These are phyloP conservation scores for Huntiella moniliformis DNA, from an alignment of 2,329 filamentous ascomycete species.

Conservation along the genomic window DNA sequence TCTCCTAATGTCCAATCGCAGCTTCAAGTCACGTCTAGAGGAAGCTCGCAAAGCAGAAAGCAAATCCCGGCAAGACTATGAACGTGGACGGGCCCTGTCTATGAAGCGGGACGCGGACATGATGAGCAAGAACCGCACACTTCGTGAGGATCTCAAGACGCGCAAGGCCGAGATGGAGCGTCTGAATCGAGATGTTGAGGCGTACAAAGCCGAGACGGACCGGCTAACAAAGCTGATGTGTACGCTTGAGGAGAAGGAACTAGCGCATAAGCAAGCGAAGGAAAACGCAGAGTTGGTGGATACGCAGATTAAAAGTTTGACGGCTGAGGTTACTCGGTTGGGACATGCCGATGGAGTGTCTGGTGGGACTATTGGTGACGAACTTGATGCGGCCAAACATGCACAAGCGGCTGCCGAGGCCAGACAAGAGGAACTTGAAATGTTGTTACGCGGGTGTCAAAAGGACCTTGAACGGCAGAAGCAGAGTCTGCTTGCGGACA, in stretches of 20 bases:
- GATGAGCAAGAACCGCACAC: slow-evolving; percentile 41
- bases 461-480: slow-evolving; percentile 26
- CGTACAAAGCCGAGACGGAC: slow-evolving; percentile 39
- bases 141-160: slow-evolving; percentile 52
- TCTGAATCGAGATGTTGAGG: slow-evolving; percentile 38
- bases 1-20: slow-evolving; percentile 56
- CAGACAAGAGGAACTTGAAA: slow-evolving; percentile 37
- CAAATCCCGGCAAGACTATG: slow-evolving; percentile 52
- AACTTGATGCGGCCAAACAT: slow-evolving; percentile 37
- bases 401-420: slow-evolving; percentile 39
- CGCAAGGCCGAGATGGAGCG: slow-evolving; percentile 38
- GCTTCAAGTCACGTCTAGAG: slow-evolving; percentile 51
- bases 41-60: slow-evolving; percentile 53
- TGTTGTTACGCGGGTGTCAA: slow-evolving; percentile 35
- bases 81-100: slow-evolving; percentile 50
- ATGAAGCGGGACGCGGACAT: slow-evolving; percentile 65
- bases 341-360: slow-evolving; percentile 42
- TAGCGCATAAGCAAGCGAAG: slow-evolving; percentile 43
- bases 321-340: slow-evolving; percentile 38
- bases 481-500: slow-evolving; percentile 27
- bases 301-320: slow-evolving; percentile 40
- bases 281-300: slow-evolving; percentile 42
- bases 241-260: slow-evolving; percentile 48
- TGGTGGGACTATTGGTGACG: slow-evolving; percentile 41
- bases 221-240: slow-evolving; percentile 48